Evolutionary conservation across 2,329 filamentous ascomycete species (phyloP).

Genomic region (Fusarium duplospermum): DNA sequence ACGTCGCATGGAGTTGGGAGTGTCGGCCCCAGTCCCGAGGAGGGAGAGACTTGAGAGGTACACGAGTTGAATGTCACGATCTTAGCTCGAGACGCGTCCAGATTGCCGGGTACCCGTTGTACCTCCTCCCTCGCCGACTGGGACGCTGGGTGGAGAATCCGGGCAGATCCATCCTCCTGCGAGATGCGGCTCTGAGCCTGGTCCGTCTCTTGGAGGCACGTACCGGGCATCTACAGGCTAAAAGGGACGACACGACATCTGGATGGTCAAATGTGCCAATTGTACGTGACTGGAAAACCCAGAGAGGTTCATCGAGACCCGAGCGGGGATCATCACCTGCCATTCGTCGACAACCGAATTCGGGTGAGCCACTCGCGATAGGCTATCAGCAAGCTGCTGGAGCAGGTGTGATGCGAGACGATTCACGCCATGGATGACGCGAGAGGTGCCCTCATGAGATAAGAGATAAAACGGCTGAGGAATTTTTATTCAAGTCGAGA

Average conservation of each 20-base stretch:
- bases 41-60: slow-evolving; percentile 45
- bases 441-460: neutral
- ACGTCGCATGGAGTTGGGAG: slow-evolving; percentile 12
- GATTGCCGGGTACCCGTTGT: slow-evolving; percentile 45
- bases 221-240: slow-evolving; percentile 26
- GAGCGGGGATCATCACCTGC: slow-evolving; percentile 18
- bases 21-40: slow-evolving; percentile 29
- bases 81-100: slow-evolving; percentile 44
- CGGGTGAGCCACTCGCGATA: slow-evolving; percentile 5
- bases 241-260: slow-evolving; percentile 11
- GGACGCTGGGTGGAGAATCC: slow-evolving; percentile 41
- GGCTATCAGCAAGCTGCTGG: neutral
- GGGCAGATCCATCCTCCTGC: slow-evolving; percentile 40
- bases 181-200: slow-evolving; percentile 45
- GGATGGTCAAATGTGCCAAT: slow-evolving; percentile 6
- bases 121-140: slow-evolving; percentile 26
- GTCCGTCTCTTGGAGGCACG: slow-evolving; percentile 27
- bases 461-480: neutral
- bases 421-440: slow-evolving; percentile 2
- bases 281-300: slow-evolving; percentile 9
- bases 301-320: neutral
- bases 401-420: neutral
- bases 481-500: neutral
- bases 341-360: slow-evolving; percentile 6
- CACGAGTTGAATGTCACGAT: slow-evolving; percentile 44